Base-by-base conservation (phyloP, 1,284 basidiomycete genomes). In the Xerocomus minutiporus region DNA sequence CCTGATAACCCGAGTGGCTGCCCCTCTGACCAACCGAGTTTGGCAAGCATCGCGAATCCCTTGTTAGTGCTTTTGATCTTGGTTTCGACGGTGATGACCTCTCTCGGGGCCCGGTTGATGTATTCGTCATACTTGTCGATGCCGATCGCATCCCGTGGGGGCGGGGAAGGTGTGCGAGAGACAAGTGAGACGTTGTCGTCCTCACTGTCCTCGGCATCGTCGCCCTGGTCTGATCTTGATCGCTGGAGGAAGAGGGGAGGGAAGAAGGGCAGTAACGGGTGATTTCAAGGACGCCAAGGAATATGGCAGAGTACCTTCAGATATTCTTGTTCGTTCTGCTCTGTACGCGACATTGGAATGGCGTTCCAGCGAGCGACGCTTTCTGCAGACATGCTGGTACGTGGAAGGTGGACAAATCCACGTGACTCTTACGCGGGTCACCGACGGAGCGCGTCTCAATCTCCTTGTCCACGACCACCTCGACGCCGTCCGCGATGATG, bases 21-120 rank as follows among this genome's bases (percentile, higher is more conserved):
- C 3, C 89, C 89, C 63, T 89, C 86, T 0, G 76, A 72, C 89
- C 89, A 91, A 7, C 89, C 89, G 53, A 91, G 78, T 68, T 86
- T 91, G 25, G 84, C 78, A 3, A 92, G 79, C 76, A 92, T 79
- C 13, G 81, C 75, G 65, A 90, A 91, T 15, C 89, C 89, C 62
- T 83, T 86, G 70, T 92, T 92, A 32, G 79, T 78, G 40, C 78
- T 75, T 64, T 84, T 84, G 62, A 92, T 83, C 66, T 77, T 88
- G 32, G 88, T 90, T 50, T 91, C 84, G 51, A 90, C 81, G 4
- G 89, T 90, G 58, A 90, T 77, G 57, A 82, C 75, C 62, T 91
- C 88, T 39, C 71, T 75, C 34, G 73, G 71, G 12, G 70, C 62
- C 13, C 75, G 74, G 15, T 69, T 71, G 45, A 81, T 68, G 63